Percentiles rank a stretch among this genome's conserved stretches.
Conservation (phyloP, 441 rosid species). For the Brassica balearica region DNA sequence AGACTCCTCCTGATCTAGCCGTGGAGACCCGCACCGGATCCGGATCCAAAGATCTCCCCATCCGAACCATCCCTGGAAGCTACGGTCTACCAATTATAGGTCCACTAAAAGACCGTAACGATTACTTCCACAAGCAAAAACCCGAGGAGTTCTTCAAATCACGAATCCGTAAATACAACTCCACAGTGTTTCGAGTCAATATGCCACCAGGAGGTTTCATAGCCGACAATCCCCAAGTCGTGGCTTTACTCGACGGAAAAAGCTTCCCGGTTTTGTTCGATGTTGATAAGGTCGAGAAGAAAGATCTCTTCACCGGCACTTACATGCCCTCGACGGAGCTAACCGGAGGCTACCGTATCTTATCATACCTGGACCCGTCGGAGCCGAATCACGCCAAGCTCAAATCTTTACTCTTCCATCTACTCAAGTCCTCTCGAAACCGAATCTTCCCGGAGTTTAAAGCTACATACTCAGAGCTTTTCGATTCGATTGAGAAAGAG, state of each 20-base stretch:
- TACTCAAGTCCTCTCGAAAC: conserved; percentile 58
- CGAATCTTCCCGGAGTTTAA: conserved; percentile 77
- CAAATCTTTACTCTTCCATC: conserved; percentile 65
- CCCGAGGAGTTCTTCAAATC: conserved; percentile 74
- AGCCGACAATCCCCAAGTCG: conserved; percentile 61
- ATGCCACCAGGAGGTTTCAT: conserved; percentile 86
- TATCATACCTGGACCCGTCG: conserved; percentile 79
- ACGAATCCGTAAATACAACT: conserved; percentile 59
- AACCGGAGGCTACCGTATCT: conserved; percentile 73
- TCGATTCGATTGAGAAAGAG: conserved; percentile 59
- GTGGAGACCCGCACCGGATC: conserved; percentile 26
- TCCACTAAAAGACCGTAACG: conserved; percentile 71
- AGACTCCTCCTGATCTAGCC: conserved; percentile 36
- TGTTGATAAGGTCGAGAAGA: conserved; percentile 75
- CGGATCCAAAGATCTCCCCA: conserved; percentile 53
- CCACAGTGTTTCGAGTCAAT: conserved; percentile 72
- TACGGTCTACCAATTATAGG: conserved; percentile 75
- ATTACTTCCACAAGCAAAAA: conserved; percentile 76
- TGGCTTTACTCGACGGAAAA: conserved; percentile 80
- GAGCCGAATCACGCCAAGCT: conserved; percentile 75
- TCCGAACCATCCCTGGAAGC: conserved; percentile 71
- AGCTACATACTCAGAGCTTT: conserved; percentile 54
- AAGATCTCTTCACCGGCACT: conserved; percentile 81
- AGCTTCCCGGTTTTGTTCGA: conserved; percentile 84
- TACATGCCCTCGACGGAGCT: conserved; percentile 79